Conservation (phyloP, 2,329 filamentous ascomycete species). For the Claviceps sp. region DNA sequence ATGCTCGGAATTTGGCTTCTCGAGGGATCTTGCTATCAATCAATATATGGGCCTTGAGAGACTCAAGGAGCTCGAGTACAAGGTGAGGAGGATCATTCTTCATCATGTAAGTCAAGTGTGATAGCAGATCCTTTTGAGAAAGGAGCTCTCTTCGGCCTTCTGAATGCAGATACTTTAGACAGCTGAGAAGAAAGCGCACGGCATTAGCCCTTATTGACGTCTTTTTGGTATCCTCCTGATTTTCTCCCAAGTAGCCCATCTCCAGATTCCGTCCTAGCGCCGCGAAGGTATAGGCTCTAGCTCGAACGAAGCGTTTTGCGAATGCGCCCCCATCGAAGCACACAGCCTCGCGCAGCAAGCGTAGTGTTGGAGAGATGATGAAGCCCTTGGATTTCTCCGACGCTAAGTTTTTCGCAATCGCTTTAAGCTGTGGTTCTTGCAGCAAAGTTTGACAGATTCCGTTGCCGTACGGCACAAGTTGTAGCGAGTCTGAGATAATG, state of each 20-base stretch:
- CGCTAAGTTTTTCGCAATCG: slow-evolving; percentile 66
- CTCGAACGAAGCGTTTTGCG: slow-evolving; percentile 64
- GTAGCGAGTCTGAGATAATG: slow-evolving; percentile 58
- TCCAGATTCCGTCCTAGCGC: slow-evolving; percentile 70
- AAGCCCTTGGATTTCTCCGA: slow-evolving; percentile 74
- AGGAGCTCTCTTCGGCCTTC: slow-evolving; percentile 73
- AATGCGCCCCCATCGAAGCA: slow-evolving; percentile 74
- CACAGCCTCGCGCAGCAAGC: slow-evolving; percentile 74
- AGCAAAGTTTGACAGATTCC: slow-evolving; percentile 71
- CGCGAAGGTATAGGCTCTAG: slow-evolving; percentile 66
- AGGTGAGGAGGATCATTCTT: slow-evolving; percentile 65
- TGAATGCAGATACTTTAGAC: slow-evolving; percentile 64
- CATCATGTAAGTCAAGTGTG: slow-evolving; percentile 67
- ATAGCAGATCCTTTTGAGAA: slow-evolving; percentile 66
- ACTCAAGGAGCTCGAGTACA: slow-evolving; percentile 60
- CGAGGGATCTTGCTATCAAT: slow-evolving; percentile 61
- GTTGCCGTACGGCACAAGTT: slow-evolving; percentile 62
- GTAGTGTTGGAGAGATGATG: slow-evolving; percentile 76
- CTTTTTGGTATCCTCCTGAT: slow-evolving; percentile 49
- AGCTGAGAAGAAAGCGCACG: slow-evolving; percentile 65
- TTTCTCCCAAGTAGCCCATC: slow-evolving; percentile 45
- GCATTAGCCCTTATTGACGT: slow-evolving; percentile 76
- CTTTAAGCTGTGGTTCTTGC: slow-evolving; percentile 66
- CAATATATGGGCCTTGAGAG: slow-evolving; percentile 57
- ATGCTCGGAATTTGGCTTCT: slow-evolving; percentile 58